Conservation (phyloP, 1,284 basidiomycete genomes). For the Marasmius sp. region DNA sequence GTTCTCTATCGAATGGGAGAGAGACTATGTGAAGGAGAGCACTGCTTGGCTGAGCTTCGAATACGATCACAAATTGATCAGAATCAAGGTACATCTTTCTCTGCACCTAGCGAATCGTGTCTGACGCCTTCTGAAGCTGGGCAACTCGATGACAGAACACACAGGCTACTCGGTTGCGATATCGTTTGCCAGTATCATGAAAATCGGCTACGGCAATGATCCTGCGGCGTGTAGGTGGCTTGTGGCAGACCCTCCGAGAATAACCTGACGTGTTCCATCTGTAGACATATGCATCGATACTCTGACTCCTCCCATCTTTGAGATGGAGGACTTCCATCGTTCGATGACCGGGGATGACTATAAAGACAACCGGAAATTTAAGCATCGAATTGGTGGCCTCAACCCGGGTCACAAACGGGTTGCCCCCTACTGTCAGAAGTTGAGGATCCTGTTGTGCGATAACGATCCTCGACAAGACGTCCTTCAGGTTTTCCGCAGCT, state of each 20-base stretch:
- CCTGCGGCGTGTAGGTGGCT: constrained; percentile 35
- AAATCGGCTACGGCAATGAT: constrained; percentile 58
- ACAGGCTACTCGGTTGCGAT: constrained; percentile 51
- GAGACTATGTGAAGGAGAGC: constrained; percentile 39
- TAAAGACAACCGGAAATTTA: constrained; percentile 44
- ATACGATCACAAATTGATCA: constrained; percentile 64
- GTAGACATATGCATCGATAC: constrained; percentile 67
- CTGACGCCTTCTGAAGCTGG: constrained; percentile 40
- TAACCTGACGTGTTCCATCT: constrained; percentile 25
- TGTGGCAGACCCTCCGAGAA: neutral
- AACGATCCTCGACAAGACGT: constrained; percentile 38
- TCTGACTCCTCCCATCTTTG: constrained; percentile 59
- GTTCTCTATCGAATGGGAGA: constrained; percentile 67
- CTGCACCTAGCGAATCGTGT: constrained; percentile 3
- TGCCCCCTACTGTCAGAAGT: constrained; percentile 64
- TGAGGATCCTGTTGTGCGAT: constrained; percentile 55
- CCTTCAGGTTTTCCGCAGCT: constrained; percentile 43
- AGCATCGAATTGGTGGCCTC: constrained; percentile 54
- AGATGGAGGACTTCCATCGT: constrained; percentile 57
- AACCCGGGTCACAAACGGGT: constrained; percentile 52
- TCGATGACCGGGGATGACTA: constrained; percentile 38
- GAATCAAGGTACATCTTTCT: constrained; percentile 45
- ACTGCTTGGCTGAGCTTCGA: constrained; percentile 58
- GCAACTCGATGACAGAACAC: constrained; percentile 52
- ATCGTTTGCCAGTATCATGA: constrained; percentile 56